These are phyloP conservation scores for Thermothelomyces thermophilus DNA, from an alignment of 2,329 filamentous ascomycete species.

Conservation along the genomic window DNA sequence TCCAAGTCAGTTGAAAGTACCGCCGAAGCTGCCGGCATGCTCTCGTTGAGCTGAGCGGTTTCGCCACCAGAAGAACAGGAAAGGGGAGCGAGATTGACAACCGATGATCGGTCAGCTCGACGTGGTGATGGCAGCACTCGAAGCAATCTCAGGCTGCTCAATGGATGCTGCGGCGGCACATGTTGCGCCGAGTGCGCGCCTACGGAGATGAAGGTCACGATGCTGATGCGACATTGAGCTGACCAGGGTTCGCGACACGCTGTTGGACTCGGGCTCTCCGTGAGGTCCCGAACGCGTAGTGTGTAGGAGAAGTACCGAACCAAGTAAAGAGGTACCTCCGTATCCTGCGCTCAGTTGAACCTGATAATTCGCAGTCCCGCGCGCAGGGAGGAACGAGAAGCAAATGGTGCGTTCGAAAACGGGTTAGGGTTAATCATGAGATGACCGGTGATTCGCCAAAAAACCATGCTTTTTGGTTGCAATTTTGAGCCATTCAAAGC, in stretches of 20 bases:
- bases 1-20: neutral
- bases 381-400: too few relatives aligned
- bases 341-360: too few relatives aligned
- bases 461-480: neutral
- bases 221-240: conserved; percentile 18
- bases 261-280: neutral
- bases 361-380: too few relatives aligned
- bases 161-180: conserved; percentile 5
- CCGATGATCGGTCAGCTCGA: conserved; percentile 11
- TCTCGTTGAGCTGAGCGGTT: neutral
- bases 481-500: neutral
- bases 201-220: conserved; percentile 20
- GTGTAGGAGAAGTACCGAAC: too few relatives aligned
- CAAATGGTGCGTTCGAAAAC: neutral
- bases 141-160: too few relatives aligned
- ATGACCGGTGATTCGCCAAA: neutral
- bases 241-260: conserved; percentile 16
- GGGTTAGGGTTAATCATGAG: neutral
- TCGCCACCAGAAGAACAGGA: neutral
- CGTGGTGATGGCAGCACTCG: conserved; percentile 7
- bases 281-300: too few relatives aligned
- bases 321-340: too few relatives aligned
- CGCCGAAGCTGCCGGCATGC: neutral
- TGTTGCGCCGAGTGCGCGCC: conserved; percentile 6
- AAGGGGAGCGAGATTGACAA: conserved; percentile 14